Evolutionary conservation across 2,329 filamentous ascomycete species (phyloP).

Genomic region (Blastomyces parvus): DNA sequence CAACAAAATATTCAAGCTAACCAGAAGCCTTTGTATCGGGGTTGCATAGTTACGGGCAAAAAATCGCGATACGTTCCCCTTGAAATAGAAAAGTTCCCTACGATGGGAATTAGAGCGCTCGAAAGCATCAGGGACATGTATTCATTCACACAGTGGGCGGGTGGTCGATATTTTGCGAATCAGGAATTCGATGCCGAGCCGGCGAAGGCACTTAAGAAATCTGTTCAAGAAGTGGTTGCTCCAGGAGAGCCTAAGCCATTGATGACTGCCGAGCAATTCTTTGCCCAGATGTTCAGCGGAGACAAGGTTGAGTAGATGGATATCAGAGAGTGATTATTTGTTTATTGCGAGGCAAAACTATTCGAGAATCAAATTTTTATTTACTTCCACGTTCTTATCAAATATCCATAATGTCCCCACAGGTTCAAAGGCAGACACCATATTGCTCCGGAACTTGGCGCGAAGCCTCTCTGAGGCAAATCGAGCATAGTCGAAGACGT

Average conservation of each 20-base stretch:
- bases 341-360: background rate
- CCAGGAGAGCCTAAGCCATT: background rate
- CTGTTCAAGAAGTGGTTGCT: slow-evolving; percentile 1
- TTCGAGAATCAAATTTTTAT: background rate
- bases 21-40: background rate
- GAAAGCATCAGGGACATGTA: slow-evolving; percentile 5
- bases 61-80: slow-evolving; percentile 4
- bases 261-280: background rate
- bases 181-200: slow-evolving; percentile 2
- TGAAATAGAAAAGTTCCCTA: background rate
- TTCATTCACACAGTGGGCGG: slow-evolving; percentile 1
- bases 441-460: background rate
- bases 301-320: background rate
- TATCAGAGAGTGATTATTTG: background rate
- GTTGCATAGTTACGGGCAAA: slow-evolving; percentile 3
- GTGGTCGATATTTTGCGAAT: slow-evolving; percentile 6
- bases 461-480: background rate
- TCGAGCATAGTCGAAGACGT: background rate
- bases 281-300: slow-evolving; percentile 4
- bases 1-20: background rate
- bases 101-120: background rate
- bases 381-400: background rate
- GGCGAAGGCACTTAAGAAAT: background rate
- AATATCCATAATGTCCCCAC: background rate
- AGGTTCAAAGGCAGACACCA: background rate